Evolutionary conservation across 2,329 filamentous ascomycete genomes (phyloP), one percentile per base, ranked within the genome.

Genomic region (Remersonia thermophila): DNA sequence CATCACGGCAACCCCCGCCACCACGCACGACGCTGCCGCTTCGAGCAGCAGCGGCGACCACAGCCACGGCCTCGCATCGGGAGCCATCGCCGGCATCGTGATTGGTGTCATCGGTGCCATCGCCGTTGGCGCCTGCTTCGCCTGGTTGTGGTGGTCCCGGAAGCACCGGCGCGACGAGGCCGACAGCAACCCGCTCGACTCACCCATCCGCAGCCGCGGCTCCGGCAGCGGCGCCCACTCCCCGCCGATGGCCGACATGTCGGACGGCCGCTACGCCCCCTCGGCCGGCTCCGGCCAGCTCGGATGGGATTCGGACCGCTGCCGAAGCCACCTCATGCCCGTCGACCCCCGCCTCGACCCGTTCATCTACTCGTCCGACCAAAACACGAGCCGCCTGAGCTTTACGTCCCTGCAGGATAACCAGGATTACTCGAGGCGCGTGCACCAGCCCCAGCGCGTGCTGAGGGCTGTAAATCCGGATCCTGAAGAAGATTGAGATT

Each of bases 271-370:
- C n/a, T 39, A 37, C 13, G 36, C n/a, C 13, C 14, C 10, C 23
- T 14, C 32, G 34, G 31, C 18, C 16, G 35, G 35, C 13, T 32
- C 33, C 11, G 18, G 13, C 12, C 41, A 26, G 15, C 40, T 36
- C 15, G 35, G 37, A 10, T 62, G 57, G 56, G 59, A 61, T 30
- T 18, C 36, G 17, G 53, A 48, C 3, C 59, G 58, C 6, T 60
- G 64, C 28, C 66, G 70, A 38, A 66, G 67, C 38, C 71, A 51
- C 15, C 41, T 77, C 36, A 66, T 71, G 61, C 69, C 71, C 7
- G 66, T 77, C 36, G 75, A 80, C 49, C 75, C 75, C 23, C 65
- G 75, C 30, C 68, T 79, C 60, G 70, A 79, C 47, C 74, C 74
- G 1, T 76, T 71, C 42, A 58, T 77, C 10, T 79, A 77, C 51